Evolutionary conservation across 306 rosid species (phyloP).

Genomic region (Benincasa hispida): DNA sequence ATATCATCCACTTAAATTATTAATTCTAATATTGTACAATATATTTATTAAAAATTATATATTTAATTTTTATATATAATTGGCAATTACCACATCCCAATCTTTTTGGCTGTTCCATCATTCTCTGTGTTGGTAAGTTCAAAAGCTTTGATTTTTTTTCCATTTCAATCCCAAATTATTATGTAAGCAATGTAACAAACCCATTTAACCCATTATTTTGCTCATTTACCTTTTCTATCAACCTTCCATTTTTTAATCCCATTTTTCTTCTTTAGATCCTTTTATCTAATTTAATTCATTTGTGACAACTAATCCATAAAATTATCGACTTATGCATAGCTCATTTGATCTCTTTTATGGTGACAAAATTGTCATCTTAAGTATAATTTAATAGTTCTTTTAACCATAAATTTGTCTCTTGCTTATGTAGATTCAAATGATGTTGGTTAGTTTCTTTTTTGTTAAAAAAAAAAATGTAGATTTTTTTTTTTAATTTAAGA

Average conservation of each 20-base stretch:
- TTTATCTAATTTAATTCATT: not conserved
- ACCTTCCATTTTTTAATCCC: not conserved
- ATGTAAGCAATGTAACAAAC: not conserved
- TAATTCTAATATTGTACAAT: not conserved
- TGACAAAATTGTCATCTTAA: not conserved
- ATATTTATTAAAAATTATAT: too few relatives aligned
- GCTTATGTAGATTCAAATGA: not conserved
- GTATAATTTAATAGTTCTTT: not conserved
- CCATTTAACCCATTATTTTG: not conserved
- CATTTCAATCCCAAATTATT: not conserved
- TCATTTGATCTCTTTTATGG: not conserved
- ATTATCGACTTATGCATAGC: not conserved
- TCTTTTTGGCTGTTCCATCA: not conserved
- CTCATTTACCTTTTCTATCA: not conserved
- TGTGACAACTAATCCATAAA: not conserved
- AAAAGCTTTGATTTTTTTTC: not conserved
- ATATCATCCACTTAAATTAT: not conserved
- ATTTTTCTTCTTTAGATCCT: not conserved
- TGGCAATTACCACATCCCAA: not conserved
- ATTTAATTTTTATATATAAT: not conserved
- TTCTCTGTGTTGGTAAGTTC: conserved; percentile 1
- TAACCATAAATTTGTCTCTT: too few relatives aligned
- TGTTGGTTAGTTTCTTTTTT: too few relatives aligned
- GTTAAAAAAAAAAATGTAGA: not conserved
- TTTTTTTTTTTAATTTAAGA: too few relatives aligned